These are phyloP conservation scores for Schizothecium vesticola DNA, from an alignment of 495 filamentous ascomycete genomes.

Conservation along the genomic window DNA sequence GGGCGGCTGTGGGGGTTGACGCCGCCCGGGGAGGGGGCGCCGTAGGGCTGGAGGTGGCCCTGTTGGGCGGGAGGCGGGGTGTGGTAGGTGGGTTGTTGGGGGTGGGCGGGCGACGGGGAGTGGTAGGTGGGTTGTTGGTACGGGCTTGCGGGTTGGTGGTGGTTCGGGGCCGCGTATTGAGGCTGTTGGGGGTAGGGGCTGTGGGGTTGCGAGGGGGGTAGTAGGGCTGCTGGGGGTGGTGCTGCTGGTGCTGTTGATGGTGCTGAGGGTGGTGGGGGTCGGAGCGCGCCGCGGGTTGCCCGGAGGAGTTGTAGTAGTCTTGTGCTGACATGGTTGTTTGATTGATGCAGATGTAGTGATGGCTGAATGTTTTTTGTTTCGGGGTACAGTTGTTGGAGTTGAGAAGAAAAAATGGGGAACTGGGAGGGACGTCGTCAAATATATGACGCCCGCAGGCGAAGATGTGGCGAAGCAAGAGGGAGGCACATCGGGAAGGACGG, in stretches of 20 bases:
- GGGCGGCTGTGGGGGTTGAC: slow-evolving; percentile 4
- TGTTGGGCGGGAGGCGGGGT: not conserved
- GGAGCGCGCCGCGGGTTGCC: not conserved
- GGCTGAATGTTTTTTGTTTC: not conserved
- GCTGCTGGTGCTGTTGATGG: not conserved
- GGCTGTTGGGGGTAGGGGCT: slow-evolving; percentile 14
- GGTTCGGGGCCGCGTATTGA: slow-evolving; percentile 6
- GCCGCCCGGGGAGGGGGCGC: not conserved
- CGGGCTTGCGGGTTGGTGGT: not conserved
- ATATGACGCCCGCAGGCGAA: not conserved
- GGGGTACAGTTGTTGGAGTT: not conserved
- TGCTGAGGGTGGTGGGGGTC: not conserved
- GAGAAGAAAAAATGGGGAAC: not conserved
- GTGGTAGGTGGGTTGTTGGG: slow-evolving; percentile 6
- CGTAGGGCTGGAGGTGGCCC: slow-evolving; percentile 13
- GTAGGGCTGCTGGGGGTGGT: slow-evolving; percentile 2
- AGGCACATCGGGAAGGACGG: not conserved
- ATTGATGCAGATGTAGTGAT: not conserved
- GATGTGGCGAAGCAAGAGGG: not conserved
- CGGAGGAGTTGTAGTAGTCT: slow-evolving; percentile 18
- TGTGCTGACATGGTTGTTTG: slow-evolving; percentile 12
- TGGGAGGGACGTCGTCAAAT: not conserved
- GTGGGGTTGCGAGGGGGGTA: slow-evolving; percentile 6
- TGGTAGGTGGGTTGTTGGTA: slow-evolving; percentile 11
- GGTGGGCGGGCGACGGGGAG: not conserved